Percentiles rank a stretch among this genome's conserved stretches.
Evolutionary conservation across 2,329 filamentous ascomycete genomes (phyloP).

Genomic region (Paecilomyces dactylethromorphus): DNA sequence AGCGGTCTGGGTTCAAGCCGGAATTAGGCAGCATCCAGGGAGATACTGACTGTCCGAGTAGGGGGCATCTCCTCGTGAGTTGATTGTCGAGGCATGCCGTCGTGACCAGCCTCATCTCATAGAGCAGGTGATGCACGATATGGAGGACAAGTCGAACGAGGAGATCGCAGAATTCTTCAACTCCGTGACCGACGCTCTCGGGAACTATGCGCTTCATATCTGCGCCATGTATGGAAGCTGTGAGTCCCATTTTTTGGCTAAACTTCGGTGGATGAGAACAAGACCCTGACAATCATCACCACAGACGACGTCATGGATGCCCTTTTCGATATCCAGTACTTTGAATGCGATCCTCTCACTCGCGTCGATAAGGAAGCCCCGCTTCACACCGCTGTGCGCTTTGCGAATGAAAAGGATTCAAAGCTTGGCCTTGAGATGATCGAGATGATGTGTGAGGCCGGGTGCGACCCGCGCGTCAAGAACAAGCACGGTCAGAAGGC

Average conservation of each 20-base stretch:
- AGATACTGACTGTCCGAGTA: conserved; percentile 27
- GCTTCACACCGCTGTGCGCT: conserved; percentile 39
- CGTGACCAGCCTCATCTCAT: conserved; percentile 87
- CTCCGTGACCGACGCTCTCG: conserved; percentile 74
- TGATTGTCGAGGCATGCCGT: conserved; percentile 86
- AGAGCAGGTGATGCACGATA: conserved; percentile 60
- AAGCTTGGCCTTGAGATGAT: conserved; percentile 39
- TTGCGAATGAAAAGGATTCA: conserved; percentile 40
- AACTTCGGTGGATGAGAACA: background rate
- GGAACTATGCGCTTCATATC: conserved; percentile 83
- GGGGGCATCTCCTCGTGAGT: conserved; percentile 80
- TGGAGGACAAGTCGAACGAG: conserved; percentile 52
- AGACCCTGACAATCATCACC: conserved; percentile 1
- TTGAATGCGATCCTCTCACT: conserved; percentile 43
- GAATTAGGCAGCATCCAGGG: background rate
- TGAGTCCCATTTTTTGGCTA: conserved; percentile 39
- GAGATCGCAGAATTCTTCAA: conserved; percentile 76
- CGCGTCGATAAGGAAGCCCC: conserved; percentile 41
- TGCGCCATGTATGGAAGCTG: conserved; percentile 81
- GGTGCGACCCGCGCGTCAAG: conserved; percentile 41
- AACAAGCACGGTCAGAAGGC: conserved; percentile 44
- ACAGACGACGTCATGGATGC: conserved; percentile 43
- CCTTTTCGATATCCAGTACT: conserved; percentile 42
- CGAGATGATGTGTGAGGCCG: conserved; percentile 44
- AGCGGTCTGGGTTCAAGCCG: background rate